Base-by-base conservation (phyloP, 2,329 filamentous ascomycete genomes). In the Byssothecium circinans region DNA sequence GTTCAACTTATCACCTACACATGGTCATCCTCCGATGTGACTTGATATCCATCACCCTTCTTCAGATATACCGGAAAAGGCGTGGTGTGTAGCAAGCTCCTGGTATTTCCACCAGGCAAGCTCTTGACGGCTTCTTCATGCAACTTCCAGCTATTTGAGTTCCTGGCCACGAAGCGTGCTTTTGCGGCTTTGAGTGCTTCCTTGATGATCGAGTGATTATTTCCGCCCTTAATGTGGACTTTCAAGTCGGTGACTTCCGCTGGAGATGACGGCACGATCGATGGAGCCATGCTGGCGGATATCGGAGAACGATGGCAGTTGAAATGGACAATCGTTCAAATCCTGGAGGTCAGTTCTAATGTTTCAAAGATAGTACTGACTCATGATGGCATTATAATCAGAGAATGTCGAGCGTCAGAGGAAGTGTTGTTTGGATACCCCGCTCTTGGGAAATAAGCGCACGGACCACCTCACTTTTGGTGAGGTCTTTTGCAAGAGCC, bases 81-180 rank as follows among this genome's bases (percentile, higher is more conserved):
- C 3, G 59, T 44, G 20, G 68, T 70, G 50, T 68, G 61, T 6
- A 73, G 54, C 10, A 73, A 50, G 25, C 62, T 66, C 4, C 69
- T 57, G 0, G 71, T 74, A 50, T 74, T 74, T 22, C 69, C 70
- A 19, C 72, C 69, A 1, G 71, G 71, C 2, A 74, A 47, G 35
- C 56, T 61, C 23, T 58, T 51, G 4, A 48, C 54, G 1, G 71
- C 64, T 37, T 60, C 50, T 20, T 67, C 29, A 39, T 73, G 63
- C 22, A 69, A 29, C n/a, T 43, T 45, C 23, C 60, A 41, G 20
- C 64, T 68, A 17, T 46, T 52, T 2, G 40, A 20, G 43, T 67
- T 64, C 20, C 52, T 45, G 22, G 50, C 50, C n/a, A 43, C 41
- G 32, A 60, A 54, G 47, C 51, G 41, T 11, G 42, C 27, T 35